A percentile compares a stretch with the other conserved stretches of the same genome.
Evolutionary conservation across 805 yeast genomes (phyloP).

Genomic region (Cyberlindnera misumaiensis): DNA sequence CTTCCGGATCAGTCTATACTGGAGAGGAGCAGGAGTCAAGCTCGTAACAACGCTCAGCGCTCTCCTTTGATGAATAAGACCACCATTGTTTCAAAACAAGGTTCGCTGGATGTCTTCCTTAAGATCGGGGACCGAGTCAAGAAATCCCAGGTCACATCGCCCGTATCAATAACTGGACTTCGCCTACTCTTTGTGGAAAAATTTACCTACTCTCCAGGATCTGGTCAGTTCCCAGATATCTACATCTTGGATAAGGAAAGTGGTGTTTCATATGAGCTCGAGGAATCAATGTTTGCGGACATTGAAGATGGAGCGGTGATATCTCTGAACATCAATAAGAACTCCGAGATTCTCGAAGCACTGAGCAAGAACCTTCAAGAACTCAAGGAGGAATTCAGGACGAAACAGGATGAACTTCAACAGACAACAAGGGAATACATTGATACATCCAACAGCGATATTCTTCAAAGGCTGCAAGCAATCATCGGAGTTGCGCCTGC

Average conservation of each 20-base stretch:
- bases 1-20: conserved; percentile 20
- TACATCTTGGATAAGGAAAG: conserved; percentile 57
- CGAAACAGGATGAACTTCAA: conserved; percentile 10
- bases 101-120: conserved; percentile 34
- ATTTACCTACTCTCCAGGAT: conserved; percentile 76
- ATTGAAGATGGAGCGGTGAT: conserved; percentile 55
- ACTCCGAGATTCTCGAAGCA: conserved; percentile 11
- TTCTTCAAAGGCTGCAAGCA: conserved; percentile 14
- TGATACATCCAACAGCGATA: conserved; percentile 19
- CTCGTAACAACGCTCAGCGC: conserved; percentile 4
- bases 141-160: conserved; percentile 33
- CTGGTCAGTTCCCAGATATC: conserved; percentile 68
- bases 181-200: conserved; percentile 77
- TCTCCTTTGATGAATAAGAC: background rate
- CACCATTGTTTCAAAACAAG: background rate
- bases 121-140: conserved; percentile 48
- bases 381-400: conserved; percentile 10
- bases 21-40: conserved; percentile 12
- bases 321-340: conserved; percentile 45
- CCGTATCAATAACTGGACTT: conserved; percentile 35
- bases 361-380: conserved; percentile 15
- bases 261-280: conserved; percentile 71
- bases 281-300: conserved; percentile 55
- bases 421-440: conserved; percentile 17
- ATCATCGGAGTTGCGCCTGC: conserved; percentile 6